A percentile compares a stretch with the other conserved stretches of the same genome.
Conservation (phyloP, 176 grass and related monocot genomes). For the Alopecurus myosuroides region DNA sequence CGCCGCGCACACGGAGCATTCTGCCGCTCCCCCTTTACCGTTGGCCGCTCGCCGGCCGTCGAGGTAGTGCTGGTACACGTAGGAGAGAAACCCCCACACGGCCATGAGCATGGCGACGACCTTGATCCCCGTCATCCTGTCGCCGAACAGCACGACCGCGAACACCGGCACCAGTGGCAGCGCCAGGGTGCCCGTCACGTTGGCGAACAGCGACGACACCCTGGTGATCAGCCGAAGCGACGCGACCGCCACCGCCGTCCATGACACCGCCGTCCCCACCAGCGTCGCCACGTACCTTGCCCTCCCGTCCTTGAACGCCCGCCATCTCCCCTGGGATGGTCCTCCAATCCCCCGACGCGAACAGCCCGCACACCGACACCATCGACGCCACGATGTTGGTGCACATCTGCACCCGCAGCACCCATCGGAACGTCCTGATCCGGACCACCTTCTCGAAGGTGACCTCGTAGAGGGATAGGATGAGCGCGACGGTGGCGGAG, state of each 20-base stretch:
- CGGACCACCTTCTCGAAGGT: constrained; percentile 54
- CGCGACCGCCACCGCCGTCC: constrained; percentile 50
- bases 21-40: neutral
- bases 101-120: constrained; percentile 71
- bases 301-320: constrained; percentile 40
- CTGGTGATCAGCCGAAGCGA: constrained; percentile 28
- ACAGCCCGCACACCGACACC: constrained; percentile 36
- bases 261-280: constrained; percentile 46
- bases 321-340: constrained; percentile 44
- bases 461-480: constrained; percentile 57
- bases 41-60: constrained; percentile 21
- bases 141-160: constrained; percentile 68
- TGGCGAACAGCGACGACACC: constrained; percentile 83
- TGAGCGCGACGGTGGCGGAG: constrained; percentile 49
- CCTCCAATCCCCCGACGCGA: constrained; percentile 51
- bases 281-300: constrained; percentile 57
- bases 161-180: constrained; percentile 71
- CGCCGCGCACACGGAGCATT: constrained; percentile 27
- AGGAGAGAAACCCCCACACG: constrained; percentile 77
- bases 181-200: constrained; percentile 59
- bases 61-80: constrained; percentile 81
- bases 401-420: constrained; percentile 38
- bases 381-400: constrained; percentile 25
- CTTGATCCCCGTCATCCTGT: constrained; percentile 75
- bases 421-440: constrained; percentile 25